Percentiles rank a stretch among this genome's conserved stretches.
Conservation (phyloP, 768 basidiomycete genomes). For the Kwoniella dejecticola region DNA sequence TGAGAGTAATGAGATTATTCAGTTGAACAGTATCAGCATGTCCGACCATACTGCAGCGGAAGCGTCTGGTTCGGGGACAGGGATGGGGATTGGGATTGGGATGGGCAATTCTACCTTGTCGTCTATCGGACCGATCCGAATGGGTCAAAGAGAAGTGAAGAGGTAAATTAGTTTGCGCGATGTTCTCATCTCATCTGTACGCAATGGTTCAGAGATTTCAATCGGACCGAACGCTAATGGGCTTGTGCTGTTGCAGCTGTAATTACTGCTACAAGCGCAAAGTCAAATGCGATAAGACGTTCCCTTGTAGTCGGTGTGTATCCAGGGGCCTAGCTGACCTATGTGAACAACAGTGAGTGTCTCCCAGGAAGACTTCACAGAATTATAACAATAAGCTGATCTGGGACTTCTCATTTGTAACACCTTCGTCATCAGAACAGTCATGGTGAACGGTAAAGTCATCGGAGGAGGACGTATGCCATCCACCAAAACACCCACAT, state of each 20-base stretch:
- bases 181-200: not conserved
- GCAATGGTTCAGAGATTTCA: no score
- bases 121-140: conserved; percentile 7
- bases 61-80: no score
- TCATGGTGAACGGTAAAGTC: conserved; percentile 24
- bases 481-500: conserved; percentile 8
- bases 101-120: not conserved
- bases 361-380: not conserved
- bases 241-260: no score
- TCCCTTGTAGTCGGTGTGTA: conserved; percentile 23
- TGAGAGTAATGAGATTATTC: no score
- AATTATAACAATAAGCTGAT: not conserved
- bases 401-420: no score
- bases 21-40: no score
- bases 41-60: no score
- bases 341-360: conserved; percentile 29
- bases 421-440: no score
- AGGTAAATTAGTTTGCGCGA: conserved; percentile 15
- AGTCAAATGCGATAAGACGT: conserved; percentile 29
- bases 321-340: conserved; percentile 24
- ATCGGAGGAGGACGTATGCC: conserved; percentile 13
- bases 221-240: no score
- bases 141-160: conserved; percentile 24
- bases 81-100: not conserved
- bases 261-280: conserved; percentile 27